Evolutionary conservation across 2,329 filamentous ascomycete species (phyloP), one percentile per base, ranked within the genome.

Genomic region (Talaromyces sp.): DNA sequence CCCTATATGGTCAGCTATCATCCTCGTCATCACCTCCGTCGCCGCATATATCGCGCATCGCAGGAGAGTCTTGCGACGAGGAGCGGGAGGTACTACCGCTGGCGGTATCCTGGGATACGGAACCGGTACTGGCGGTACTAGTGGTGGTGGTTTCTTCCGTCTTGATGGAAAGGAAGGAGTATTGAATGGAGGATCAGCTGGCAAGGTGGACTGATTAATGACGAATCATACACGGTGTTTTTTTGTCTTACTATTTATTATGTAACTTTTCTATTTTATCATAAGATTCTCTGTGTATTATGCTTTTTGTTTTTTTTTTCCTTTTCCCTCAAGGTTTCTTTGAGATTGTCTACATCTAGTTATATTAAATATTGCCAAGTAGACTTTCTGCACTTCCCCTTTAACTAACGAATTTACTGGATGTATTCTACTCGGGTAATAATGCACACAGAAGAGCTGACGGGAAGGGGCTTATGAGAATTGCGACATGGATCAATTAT

Each of bases 161-260:
- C 73, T 82, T 27, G 81, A 82, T 69, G 80, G 78, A 41, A 82
- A 83, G 71, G 80, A 82, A 67, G 79, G 80, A 33, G 66, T 82
- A 45, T 69, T 82, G 69, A 78, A 76, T 64, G 77, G 77, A 60
- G 76, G 74, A 48, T 72, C 74, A 31, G 77, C 78, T 24, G 81
- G 79, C 60, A 83, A 83, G 70, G 81, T 81, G 56, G 81, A 83
- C 19, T 54, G 24, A 54, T 57, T 43, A 33, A 43, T 59, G 37
- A 37, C 52, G 52, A 56, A 56, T 39, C 6, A 39, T 56, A 57
- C 41, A 35, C 39, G 48, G 54, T 43, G 60, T 56, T 48, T 59
- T 59, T 50, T 50, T 39, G 9, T 56, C 22, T 27, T 47, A 50
- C 60, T 64, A 13, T 60, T 47, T 45, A 41, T 65, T 52, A 24